Evolutionary conservation across 441 rosid genomes (phyloP).

Genomic region (Croton laevigatus): DNA sequence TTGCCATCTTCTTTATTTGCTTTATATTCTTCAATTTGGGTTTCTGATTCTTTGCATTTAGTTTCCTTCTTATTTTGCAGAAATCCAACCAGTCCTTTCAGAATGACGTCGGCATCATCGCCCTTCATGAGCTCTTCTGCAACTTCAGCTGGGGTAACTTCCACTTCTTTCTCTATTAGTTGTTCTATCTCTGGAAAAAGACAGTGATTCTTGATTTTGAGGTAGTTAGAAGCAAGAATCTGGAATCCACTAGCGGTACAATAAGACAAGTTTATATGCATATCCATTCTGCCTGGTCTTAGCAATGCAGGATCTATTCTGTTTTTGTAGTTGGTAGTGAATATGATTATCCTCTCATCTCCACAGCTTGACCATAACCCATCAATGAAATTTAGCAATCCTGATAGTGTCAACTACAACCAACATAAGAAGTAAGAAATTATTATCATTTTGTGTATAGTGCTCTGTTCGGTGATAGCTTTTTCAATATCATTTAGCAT

Average conservation of each 20-base stretch:
- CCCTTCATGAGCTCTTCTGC: slow-evolving; percentile 41
- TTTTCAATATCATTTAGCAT: too few species aligned
- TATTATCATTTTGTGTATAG: too few species aligned
- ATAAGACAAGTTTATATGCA: slow-evolving; percentile 55
- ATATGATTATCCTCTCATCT: slow-evolving; percentile 51
- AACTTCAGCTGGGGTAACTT: slow-evolving; percentile 56
- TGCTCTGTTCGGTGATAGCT: too few species aligned
- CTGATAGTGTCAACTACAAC: slow-evolving; percentile 46
- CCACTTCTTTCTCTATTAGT: neutral
- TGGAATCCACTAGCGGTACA: slow-evolving; percentile 44
- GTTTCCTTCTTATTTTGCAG: slow-evolving; percentile 2
- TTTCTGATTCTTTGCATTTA: neutral
- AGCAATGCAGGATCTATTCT: slow-evolving; percentile 48
- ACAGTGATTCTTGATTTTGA: slow-evolving; percentile 26
- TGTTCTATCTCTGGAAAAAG: slow-evolving; percentile 36
- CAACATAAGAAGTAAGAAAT: too few species aligned
- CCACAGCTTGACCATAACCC: slow-evolving; percentile 63
- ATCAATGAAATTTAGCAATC: slow-evolving; percentile 54
- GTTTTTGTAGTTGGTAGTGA: slow-evolving; percentile 53
- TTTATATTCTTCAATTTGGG: neutral
- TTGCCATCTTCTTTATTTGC: neutral
- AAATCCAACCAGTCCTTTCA: neutral
- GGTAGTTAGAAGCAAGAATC: slow-evolving; percentile 41
- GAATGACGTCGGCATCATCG: neutral
- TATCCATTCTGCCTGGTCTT: slow-evolving; percentile 60